Evolutionary conservation across 1,139 yeast genomes (phyloP).

Genomic region (Hyphopichia pseudoburtonii): DNA sequence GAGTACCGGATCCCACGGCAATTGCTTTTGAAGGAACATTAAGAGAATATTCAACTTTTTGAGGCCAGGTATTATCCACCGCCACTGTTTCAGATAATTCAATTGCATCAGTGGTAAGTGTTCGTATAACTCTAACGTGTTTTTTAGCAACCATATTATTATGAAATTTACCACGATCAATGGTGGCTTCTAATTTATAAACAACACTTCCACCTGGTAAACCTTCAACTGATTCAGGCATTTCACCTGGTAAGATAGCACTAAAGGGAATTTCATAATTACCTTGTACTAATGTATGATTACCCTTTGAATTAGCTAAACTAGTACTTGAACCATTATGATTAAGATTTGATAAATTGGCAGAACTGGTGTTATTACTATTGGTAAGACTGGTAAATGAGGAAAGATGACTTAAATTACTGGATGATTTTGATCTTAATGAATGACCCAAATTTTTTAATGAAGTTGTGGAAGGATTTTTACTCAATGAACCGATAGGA

Average conservation of each 20-base stretch:
- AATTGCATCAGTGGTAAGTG: constrained; percentile 82
- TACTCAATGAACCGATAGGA: constrained; percentile 19
- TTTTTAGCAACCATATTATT: constrained; percentile 65
- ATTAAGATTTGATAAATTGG: neutral
- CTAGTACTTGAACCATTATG: constrained; percentile 9
- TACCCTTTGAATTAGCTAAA: constrained; percentile 18
- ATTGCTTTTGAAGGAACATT: constrained; percentile 86
- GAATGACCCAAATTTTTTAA: constrained; percentile 31
- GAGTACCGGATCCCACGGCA: constrained; percentile 81
- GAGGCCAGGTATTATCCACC: constrained; percentile 95
- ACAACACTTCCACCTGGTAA: constrained; percentile 80
- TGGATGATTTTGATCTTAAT: constrained; percentile 33
- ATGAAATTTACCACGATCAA: constrained; percentile 81
- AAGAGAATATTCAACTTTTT: constrained; percentile 85
- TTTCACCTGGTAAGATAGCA: constrained; percentile 78
- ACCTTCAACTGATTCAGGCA: constrained; percentile 90
- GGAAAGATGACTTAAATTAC: constrained; percentile 21
- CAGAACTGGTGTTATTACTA: constrained; percentile 6
- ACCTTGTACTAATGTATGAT: constrained; percentile 57
- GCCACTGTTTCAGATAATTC: constrained; percentile 91
- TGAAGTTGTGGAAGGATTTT: constrained; percentile 34
- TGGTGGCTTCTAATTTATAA: constrained; percentile 73
- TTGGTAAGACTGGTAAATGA: constrained; percentile 10
- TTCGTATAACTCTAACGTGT: constrained; percentile 81
- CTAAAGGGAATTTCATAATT: constrained; percentile 91